Evolutionary conservation across 164 flowering plant genomes (phyloP).

Genomic region (Saururus chinensis): DNA sequence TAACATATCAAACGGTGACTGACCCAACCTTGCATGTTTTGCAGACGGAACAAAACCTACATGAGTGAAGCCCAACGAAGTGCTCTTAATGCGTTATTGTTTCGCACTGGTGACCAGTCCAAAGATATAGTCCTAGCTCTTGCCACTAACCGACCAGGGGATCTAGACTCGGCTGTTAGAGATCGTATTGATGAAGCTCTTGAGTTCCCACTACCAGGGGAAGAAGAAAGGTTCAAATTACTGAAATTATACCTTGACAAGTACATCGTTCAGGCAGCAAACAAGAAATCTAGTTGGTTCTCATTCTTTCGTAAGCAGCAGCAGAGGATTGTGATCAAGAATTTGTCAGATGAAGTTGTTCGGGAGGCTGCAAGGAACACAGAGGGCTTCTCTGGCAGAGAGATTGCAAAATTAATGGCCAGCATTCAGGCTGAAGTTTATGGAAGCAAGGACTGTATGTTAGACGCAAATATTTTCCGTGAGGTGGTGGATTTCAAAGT

Average conservation of each 20-base stretch:
- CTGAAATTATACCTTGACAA: constrained; percentile 83
- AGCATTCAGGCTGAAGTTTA: constrained; percentile 95
- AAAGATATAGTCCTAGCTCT: constrained; percentile 94
- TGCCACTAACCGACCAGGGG: constrained; percentile 96
- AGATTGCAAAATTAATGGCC: constrained; percentile 94
- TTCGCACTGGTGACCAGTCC: constrained; percentile 97
- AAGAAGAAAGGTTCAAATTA: constrained; percentile 75
- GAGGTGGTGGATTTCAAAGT: constrained; percentile 95
- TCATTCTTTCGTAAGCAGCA: constrained; percentile 37
- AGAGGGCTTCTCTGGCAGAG: constrained; percentile 93
- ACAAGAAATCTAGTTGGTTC: constrained; percentile 47
- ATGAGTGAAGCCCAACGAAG: constrained; percentile 99
- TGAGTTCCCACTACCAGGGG: constrained; percentile 88
- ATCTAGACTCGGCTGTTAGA: constrained; percentile 89
- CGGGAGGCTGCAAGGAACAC: constrained; percentile 81
- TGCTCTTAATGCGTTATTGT: constrained; percentile 90
- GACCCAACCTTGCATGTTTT: constrained; percentile 4
- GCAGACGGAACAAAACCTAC: constrained; percentile 91
- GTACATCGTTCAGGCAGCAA: constrained; percentile 75
- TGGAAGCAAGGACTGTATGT: constrained; percentile 71
- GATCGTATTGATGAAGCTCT: constrained; percentile 91
- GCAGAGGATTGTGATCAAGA: constrained; percentile 77
- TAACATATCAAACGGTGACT: too few relatives aligned
- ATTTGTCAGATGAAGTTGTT: constrained; percentile 59
- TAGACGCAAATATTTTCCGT: constrained; percentile 68